Conservation (phyloP, 2,329 filamentous ascomycete genomes). For the Nothophoma quercina region DNA sequence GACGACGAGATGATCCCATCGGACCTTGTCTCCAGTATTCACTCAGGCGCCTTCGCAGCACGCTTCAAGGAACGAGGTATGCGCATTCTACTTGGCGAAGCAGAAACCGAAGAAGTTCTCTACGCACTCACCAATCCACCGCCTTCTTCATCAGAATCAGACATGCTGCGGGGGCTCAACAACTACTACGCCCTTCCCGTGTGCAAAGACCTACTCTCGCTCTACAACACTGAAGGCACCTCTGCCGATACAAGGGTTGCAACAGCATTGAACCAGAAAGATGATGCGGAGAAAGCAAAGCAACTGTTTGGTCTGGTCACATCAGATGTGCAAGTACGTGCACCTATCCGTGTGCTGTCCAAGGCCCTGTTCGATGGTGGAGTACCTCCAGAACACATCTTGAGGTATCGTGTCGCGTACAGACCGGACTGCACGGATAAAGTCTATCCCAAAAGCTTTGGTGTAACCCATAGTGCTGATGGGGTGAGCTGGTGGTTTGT, state of each 20-base stretch:
- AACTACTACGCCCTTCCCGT: conserved; percentile 12
- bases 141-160: not conserved
- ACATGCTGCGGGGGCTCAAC: conserved; percentile 13
- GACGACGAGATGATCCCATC: conserved; percentile 8
- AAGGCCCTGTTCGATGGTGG: conserved; percentile 11
- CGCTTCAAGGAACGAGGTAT: conserved; percentile 13
- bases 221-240: conserved; percentile 4
- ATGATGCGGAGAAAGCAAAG: conserved; percentile 3
- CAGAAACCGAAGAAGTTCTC: conserved; percentile 9
- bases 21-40: conserved; percentile 4
- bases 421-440: conserved; percentile 8
- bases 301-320: conserved; percentile 12
- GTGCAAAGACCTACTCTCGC: conserved; percentile 1
- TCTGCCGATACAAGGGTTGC: conserved; percentile 1
- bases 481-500: conserved; percentile 14
- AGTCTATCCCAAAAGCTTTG: conserved; percentile 8
- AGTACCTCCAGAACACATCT: not conserved
- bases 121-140: conserved; percentile 11
- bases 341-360: conserved; percentile 8
- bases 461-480: conserved; percentile 11
- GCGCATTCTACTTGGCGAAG: conserved; percentile 10
- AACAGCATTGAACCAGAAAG: not conserved
- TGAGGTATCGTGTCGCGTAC: conserved; percentile 13
- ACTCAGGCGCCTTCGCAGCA: conserved; percentile 4
- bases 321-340: conserved; percentile 15